Evolutionary conservation across 2,329 filamentous ascomycete genomes (phyloP).

Genomic region (Moelleriella libera): DNA sequence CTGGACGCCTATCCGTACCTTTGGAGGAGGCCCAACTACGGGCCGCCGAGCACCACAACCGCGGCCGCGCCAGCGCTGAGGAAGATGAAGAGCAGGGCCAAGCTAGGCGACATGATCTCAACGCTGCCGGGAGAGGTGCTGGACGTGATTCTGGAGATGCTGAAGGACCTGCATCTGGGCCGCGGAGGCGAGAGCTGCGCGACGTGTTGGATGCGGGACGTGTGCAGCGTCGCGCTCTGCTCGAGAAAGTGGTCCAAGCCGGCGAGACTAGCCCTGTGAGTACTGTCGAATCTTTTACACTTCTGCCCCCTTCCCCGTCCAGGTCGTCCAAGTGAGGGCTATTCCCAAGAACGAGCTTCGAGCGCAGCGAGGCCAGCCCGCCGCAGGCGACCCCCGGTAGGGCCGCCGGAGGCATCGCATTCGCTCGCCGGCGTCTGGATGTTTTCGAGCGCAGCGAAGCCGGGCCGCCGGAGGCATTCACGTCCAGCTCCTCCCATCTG

Average conservation of each 20-base stretch:
- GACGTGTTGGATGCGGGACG: constrained; percentile 52
- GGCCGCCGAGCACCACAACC: not conserved
- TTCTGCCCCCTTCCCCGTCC: not conserved
- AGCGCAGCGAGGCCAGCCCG: no score
- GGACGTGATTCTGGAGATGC: constrained; percentile 36
- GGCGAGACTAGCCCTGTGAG: constrained; percentile 36
- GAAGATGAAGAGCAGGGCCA: constrained; percentile 4
- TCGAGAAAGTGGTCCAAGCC: constrained; percentile 37
- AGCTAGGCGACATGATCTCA: constrained; percentile 38
- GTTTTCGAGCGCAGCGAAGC: no score
- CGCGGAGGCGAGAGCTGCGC: constrained; percentile 37
- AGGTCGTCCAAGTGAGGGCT: no score
- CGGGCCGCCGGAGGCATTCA: no score
- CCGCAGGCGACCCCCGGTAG: no score
- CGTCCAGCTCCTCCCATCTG: no score
- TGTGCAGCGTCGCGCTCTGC: constrained; percentile 33
- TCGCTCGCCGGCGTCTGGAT: no score
- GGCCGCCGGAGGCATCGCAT: no score
- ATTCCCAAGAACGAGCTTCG: no score
- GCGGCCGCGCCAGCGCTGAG: constrained; percentile 1
- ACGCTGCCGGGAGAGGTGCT: constrained; percentile 44
- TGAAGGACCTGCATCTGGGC: constrained; percentile 36
- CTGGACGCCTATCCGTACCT: constrained; percentile 14
- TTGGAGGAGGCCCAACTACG: constrained; percentile 4
- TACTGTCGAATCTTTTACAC: constrained; percentile 1